Percentiles rank a stretch among this genome's conserved stretches.
These are phyloP conservation scores for Candida arabinofermentans DNA, from an alignment of 805 yeast species.

Conservation along the genomic window DNA sequence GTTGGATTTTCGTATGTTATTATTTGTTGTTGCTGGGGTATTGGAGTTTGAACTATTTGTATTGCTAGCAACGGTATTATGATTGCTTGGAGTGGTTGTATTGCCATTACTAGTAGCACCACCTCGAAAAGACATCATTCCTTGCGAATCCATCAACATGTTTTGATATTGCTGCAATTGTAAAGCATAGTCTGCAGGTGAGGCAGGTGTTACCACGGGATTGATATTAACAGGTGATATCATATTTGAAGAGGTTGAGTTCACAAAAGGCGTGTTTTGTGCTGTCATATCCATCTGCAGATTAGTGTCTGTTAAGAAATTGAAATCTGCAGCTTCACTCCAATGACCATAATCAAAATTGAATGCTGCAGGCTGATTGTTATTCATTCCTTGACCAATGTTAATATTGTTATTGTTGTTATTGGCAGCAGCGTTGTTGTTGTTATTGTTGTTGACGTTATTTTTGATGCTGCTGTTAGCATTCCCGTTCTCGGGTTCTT, in stretches of 20 bases:
- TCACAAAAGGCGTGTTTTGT: conserved; percentile 13
- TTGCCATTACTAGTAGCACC: not conserved
- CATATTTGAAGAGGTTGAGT: conserved; percentile 14
- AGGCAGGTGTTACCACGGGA: conserved; percentile 18
- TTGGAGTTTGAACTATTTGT: not conserved
- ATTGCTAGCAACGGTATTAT: conserved; percentile 1
- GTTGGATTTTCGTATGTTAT: conserved; percentile 1
- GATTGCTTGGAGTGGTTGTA: not conserved
- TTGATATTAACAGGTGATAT: conserved; percentile 23
- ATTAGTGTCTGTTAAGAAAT: conserved; percentile 19
- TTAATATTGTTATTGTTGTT: not conserved
- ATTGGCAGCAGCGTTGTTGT: too few species aligned
- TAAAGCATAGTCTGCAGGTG: conserved; percentile 30
- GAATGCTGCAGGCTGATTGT: conserved; percentile 5
- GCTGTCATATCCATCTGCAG: conserved; percentile 14
- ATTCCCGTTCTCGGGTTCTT: not conserved
- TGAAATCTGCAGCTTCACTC: conserved; percentile 29
- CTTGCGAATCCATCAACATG: conserved; percentile 28
- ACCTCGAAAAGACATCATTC: conserved; percentile 15
- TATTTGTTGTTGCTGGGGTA: conserved; percentile 4
- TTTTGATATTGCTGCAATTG: conserved; percentile 33
- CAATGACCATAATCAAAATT: conserved; percentile 27
- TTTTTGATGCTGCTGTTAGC: not conserved
- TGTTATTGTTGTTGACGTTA: not conserved
- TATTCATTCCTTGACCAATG: not conserved